These are phyloP conservation scores for Albizia julibrissin DNA, from an alignment of 306 rosid species.

Conservation along the genomic window DNA sequence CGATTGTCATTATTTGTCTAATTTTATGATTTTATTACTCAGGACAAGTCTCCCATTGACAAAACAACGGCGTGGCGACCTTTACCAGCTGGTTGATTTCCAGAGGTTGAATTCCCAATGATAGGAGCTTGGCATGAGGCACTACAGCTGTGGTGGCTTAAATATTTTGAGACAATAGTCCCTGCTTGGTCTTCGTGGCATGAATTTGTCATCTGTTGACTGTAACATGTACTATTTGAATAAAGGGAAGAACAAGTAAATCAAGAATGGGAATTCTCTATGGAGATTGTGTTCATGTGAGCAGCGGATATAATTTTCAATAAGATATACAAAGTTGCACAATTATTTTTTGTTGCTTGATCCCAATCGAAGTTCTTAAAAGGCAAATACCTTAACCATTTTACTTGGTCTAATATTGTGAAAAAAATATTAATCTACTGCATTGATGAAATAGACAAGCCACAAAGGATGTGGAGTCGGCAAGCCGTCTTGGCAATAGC, in stretches of 20 bases:
- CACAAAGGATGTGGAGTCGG: conserved; percentile 5
- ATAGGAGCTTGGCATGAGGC: conserved; percentile 13
- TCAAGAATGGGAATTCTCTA: neutral
- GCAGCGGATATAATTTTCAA: neutral
- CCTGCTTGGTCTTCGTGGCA: neutral
- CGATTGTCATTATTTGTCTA: neutral
- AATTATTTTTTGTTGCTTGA: neutral
- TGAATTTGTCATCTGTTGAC: conserved; percentile 5
- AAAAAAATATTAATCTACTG: neutral
- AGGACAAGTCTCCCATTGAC: conserved; percentile 82
- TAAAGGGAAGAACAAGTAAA: conserved; percentile 7
- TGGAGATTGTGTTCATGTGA: conserved; percentile 9
- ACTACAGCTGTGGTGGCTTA: neutral
- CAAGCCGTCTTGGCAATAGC: conserved; percentile 24
- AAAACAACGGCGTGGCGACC: conserved; percentile 93
- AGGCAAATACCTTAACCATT: neutral
- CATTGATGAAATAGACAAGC: neutral
- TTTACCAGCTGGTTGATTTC: conserved; percentile 90
- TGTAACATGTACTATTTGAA: conserved; percentile 20
- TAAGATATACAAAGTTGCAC: neutral
- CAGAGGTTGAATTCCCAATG: conserved; percentile 70
- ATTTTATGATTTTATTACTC: conserved; percentile 36
- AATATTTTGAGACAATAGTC: conserved; percentile 6
- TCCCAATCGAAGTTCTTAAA: neutral
- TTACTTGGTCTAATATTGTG: neutral